Base-by-base conservation (phyloP, 2,329 filamentous ascomycete species). In the Colletotrichum falcatum region DNA sequence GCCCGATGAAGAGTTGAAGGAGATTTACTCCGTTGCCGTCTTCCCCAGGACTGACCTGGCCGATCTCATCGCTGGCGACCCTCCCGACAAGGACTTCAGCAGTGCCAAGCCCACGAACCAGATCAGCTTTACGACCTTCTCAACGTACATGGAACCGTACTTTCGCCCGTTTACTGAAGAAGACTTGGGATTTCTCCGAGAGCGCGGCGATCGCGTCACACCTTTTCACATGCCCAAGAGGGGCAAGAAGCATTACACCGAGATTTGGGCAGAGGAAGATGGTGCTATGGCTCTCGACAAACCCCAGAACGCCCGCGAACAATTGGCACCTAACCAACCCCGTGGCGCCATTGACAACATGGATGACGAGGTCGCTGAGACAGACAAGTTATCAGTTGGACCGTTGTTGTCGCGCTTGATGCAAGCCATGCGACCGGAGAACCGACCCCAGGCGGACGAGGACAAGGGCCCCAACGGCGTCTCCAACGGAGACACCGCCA, bases 191-290 rank as follows among this genome's bases (percentile, higher is more conserved):
- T 99, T 98, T 78, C 82, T 99, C 46, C 91, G 95, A 76, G 96
- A 99, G 81, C 89, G 94, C 76, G 94, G 95, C 67, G 95, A 99
- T 79, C 90, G 96, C 46, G 84, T 91, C 28, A 90, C 87, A 2
- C 94, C 95, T 1, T 98, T 98, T 76, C 84, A 95, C 46, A 94
- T 97, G 80, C 94, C 95, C 9, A 91, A 91, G 73, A 90, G 94
- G 28, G 95, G 94, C 55, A 92, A 93, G 79, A 91, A 91, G 75
- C 92, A 94, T 77, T 99, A 98, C 81, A 90, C 89, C 30, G 95
- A 98, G 71, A 86, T 95, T 12, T 99, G 96, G 96, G 92, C 94
- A 0, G 94, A 97, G 74, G 96, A 99, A 79, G 96, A 99, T 77
- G 94, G 94, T 12, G 85, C 89, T 58, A 92, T 94, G 85, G 87